phyloP scores from a whole-genome alignment of 2,329 filamentous ascomycete genomes.

The Blastomyces emzantsi region DNA sequence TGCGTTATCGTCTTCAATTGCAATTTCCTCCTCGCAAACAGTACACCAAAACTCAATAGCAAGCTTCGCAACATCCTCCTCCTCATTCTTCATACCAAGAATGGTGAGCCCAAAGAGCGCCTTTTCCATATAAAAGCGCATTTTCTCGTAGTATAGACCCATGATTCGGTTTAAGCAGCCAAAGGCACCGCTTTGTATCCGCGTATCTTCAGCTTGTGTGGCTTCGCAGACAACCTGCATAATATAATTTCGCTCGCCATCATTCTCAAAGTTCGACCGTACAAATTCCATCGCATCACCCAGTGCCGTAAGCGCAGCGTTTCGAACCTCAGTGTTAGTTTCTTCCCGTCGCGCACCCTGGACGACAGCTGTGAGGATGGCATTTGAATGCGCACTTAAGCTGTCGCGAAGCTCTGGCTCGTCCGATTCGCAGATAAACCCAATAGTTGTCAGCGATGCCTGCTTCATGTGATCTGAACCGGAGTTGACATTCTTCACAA shows the following conservation, averaged over 20 bases:
- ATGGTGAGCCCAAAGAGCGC: slow-evolving; percentile 95
- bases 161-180: slow-evolving; percentile 98
- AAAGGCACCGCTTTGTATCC: slow-evolving; percentile 93
- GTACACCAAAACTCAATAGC: slow-evolving; percentile 99
- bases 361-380: slow-evolving; percentile 93
- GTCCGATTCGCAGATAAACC: slow-evolving; percentile 95
- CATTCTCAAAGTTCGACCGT: slow-evolving; percentile 96
- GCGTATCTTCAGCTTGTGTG: slow-evolving; percentile 81
- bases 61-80: slow-evolving; percentile 96
- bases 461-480: slow-evolving; percentile 87
- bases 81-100: slow-evolving; percentile 94
- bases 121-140: slow-evolving; percentile 99
- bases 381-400: slow-evolving; percentile 82
- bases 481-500: slow-evolving; percentile 87
- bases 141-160: slow-evolving; percentile 98
- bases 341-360: slow-evolving; percentile 97
- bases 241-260: slow-evolving; percentile 98
- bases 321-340: slow-evolving; percentile 77
- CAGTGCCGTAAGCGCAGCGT: slow-evolving; percentile 86
- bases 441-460: slow-evolving; percentile 88
- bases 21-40: slow-evolving; percentile 98
- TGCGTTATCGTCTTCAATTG: slow-evolving; percentile 93
- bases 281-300: slow-evolving; percentile 97
- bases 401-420: slow-evolving; percentile 76
- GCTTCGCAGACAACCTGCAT: slow-evolving; percentile 99